phyloP scores from a whole-genome alignment of 768 basidiomycete genomes.

The Hortiboletus campestris region DNA sequence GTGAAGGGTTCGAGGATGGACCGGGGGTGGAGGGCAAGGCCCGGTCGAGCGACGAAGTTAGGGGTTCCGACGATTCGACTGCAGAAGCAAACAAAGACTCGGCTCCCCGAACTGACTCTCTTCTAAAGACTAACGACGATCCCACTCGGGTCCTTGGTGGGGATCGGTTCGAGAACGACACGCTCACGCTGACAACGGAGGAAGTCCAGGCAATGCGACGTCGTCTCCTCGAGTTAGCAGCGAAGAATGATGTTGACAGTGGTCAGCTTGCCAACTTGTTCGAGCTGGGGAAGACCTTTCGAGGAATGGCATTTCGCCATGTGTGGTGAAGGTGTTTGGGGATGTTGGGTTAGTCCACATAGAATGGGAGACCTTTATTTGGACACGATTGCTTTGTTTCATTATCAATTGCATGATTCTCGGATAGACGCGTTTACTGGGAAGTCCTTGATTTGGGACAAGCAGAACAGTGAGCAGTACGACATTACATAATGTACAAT shows the following conservation, averaged over 20 bases:
- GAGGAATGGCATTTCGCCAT: conserved; percentile 23
- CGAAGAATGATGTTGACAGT: background rate
- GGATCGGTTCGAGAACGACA: conserved; percentile 2
- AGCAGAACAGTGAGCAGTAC: background rate
- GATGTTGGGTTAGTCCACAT: background rate
- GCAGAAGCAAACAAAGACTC: background rate
- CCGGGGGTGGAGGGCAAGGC: background rate
- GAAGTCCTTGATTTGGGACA: background rate
- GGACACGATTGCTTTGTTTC: background rate
- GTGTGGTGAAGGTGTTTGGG: conserved; percentile 19
- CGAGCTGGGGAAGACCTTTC: conserved; percentile 20
- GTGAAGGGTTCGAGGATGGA: background rate
- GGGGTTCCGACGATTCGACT: background rate
- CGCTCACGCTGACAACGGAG: conserved; percentile 17
- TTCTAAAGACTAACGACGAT: background rate
- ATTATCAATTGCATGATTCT: background rate
- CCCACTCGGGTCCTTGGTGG: background rate
- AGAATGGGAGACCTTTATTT: background rate
- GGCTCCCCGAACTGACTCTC: background rate
- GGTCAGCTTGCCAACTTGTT: conserved; percentile 20
- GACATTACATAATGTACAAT: conserved; percentile 1
- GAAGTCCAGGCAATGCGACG: conserved; percentile 18
- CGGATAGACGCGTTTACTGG: background rate
- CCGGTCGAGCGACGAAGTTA: background rate
- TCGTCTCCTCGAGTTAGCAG: conserved; percentile 6